phyloP scores from a whole-genome alignment of 2,329 filamentous ascomycete genomes.

The Colletotrichum australisinense region DNA sequence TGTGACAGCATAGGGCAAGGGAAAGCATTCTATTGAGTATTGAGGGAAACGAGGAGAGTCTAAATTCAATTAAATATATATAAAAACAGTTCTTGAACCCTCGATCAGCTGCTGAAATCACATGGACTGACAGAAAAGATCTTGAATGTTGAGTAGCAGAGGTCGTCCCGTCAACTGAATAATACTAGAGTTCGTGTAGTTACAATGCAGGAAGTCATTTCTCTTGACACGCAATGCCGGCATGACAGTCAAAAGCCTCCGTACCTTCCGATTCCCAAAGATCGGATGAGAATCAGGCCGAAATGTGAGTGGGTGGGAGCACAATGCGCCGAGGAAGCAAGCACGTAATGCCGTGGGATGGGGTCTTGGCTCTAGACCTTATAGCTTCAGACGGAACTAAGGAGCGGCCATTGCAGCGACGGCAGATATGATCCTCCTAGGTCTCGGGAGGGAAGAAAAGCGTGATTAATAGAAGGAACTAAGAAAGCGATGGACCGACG shows the following conservation, averaged over 20 bases:
- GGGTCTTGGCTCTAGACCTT: too few species aligned
- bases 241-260: not conserved
- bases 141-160: too few species aligned
- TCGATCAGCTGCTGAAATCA: too few species aligned
- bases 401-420: not conserved
- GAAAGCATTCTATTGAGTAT: too few species aligned
- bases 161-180: too few species aligned
- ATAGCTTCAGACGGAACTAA: slow-evolving; percentile 2
- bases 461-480: not conserved
- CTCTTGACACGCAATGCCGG: not conserved
- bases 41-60: too few species aligned
- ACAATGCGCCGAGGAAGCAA: slow-evolving; percentile 3
- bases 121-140: too few species aligned
- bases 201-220: too few species aligned
- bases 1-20: not conserved
- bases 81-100: too few species aligned
- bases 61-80: too few species aligned
- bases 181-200: too few species aligned
- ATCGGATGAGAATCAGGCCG: slow-evolving; percentile 25
- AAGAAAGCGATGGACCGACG: not conserved
- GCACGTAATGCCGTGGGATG: not conserved
- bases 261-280: not conserved
- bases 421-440: not conserved
- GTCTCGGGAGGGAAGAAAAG: not conserved
- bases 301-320: not conserved